Evolutionary conservation across 192 early-diverging fungal species (phyloP).

Genomic region (Podila clonocystis): DNA sequence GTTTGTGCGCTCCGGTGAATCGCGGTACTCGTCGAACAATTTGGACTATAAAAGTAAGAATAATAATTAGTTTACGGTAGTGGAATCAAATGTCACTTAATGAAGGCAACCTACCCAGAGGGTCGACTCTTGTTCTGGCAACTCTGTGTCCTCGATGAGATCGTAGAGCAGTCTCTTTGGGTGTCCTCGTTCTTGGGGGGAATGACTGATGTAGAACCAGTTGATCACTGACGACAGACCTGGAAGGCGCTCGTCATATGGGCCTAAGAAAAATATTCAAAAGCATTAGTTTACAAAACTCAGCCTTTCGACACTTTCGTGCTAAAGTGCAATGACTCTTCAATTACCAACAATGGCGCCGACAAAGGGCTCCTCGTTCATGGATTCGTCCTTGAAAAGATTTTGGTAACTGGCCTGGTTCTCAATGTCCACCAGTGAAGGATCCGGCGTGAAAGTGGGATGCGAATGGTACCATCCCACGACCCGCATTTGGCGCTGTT

Average conservation of each 20-base stretch:
- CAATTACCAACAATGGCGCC: conserved; percentile 84
- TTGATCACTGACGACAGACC: conserved; percentile 82
- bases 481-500: conserved; percentile 74
- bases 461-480: conserved; percentile 98
- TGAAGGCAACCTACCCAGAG: conserved; percentile 55
- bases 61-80: not conserved
- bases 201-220: conserved; percentile 83
- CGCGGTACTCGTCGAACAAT: conserved; percentile 64
- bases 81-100: not conserved
- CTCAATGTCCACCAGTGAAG: conserved; percentile 88
- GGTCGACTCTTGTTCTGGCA: conserved; percentile 60
- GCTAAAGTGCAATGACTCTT: too few species aligned
- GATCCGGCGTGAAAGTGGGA: conserved; percentile 89
- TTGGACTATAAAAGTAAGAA: conserved; percentile 51
- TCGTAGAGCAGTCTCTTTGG: conserved; percentile 76
- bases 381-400: conserved; percentile 72
- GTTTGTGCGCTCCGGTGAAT: conserved; percentile 65
- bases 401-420: conserved; percentile 90
- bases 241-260: conserved; percentile 83
- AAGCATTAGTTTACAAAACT: not conserved
- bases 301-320: too few species aligned
- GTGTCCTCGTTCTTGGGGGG: conserved; percentile 64
- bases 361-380: conserved; percentile 80
- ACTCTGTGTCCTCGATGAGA: conserved; percentile 53
- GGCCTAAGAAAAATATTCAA: conserved; percentile 58